These are phyloP conservation scores for Penicillium brasilianum DNA, from an alignment of 2,329 filamentous ascomycete genomes.

Conservation along the genomic window DNA sequence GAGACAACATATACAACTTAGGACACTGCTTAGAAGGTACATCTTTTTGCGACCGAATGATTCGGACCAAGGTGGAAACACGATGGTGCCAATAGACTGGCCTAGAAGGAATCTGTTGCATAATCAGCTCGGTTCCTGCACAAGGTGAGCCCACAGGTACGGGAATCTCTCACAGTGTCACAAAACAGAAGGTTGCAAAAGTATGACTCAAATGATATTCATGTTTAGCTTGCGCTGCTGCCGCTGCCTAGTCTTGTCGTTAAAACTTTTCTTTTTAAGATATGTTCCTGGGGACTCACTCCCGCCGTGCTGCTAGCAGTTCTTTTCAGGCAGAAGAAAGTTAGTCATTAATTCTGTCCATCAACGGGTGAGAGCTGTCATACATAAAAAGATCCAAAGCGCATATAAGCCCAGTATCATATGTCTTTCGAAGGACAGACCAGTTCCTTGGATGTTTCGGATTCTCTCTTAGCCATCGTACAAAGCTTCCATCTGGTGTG, in stretches of 20 bases:
- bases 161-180: slow-evolving; percentile 29
- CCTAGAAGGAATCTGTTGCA: slow-evolving; percentile 41
- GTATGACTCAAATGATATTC: slow-evolving; percentile 36
- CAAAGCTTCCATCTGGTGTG: slow-evolving; percentile 36
- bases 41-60: slow-evolving; percentile 46
- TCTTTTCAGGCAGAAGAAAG: slow-evolving; percentile 22
- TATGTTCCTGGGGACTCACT: slow-evolving; percentile 27
- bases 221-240: slow-evolving; percentile 32
- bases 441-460: slow-evolving; percentile 42
- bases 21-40: slow-evolving; percentile 38
- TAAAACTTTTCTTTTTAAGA: neutral
- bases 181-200: slow-evolving; percentile 40
- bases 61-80: slow-evolving; percentile 46
- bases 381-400: slow-evolving; percentile 43
- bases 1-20: slow-evolving; percentile 41
- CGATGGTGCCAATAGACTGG: slow-evolving; percentile 40
- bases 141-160: slow-evolving; percentile 9
- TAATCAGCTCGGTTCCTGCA: neutral
- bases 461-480: slow-evolving; percentile 39
- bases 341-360: slow-evolving; percentile 12
- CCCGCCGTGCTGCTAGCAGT: slow-evolving; percentile 44
- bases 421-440: slow-evolving; percentile 34
- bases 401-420: slow-evolving; percentile 36
- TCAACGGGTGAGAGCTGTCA: neutral
- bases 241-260: slow-evolving; percentile 32